Base-by-base conservation (phyloP, 805 yeast genomes). In the Danielozyma ontarioensis region DNA sequence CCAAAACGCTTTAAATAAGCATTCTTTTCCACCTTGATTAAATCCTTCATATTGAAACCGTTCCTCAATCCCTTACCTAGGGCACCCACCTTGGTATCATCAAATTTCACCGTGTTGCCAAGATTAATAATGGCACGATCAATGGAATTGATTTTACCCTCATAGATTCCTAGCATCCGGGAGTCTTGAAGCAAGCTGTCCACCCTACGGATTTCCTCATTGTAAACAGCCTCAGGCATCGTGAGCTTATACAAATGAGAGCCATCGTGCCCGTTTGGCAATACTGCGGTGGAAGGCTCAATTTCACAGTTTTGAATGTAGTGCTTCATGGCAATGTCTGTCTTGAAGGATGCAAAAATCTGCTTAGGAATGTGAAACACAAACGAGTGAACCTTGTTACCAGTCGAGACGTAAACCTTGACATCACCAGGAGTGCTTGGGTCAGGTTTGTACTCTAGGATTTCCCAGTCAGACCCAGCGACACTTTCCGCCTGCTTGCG, bases 391-490 rank as follows among this genome's bases (percentile, higher is more conserved):
- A 93, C 70, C 46, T 79, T 81, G 10, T 78, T 80, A 43, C 78
- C 77, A 25, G 88, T 77, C 41, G 73, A 51, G 1, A 80, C 87
- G 50, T 68, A 75, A 0, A 84, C 96, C 37, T 77, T 80, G 19
- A 90, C 64, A 32, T 76, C 81, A n/a, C 97, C 97, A 0, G 86
- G 82, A 32, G 54, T 62, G 7, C 55, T 40, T 1, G 68, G 65
- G 27, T 80, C 79, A 7, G 57, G 47, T 39, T 74, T 74, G 48
- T 85, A 78, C 45, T 87, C 88, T 23, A 93, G 56, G 24, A 93
- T 69, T 41, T 88, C 87, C 99, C 99, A 93, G 21, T 79, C 74
- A 1, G 85, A 69, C 5, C 80, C 80, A 7, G 86, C 83, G 47
- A 82, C 78, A 26, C 70, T 73, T 50, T 83, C 95, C 0, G 95